Evolutionary conservation across 1,284 basidiomycete genomes (phyloP), one percentile per base, ranked within the genome.

Genomic region (Pisolithus thermaeus): DNA sequence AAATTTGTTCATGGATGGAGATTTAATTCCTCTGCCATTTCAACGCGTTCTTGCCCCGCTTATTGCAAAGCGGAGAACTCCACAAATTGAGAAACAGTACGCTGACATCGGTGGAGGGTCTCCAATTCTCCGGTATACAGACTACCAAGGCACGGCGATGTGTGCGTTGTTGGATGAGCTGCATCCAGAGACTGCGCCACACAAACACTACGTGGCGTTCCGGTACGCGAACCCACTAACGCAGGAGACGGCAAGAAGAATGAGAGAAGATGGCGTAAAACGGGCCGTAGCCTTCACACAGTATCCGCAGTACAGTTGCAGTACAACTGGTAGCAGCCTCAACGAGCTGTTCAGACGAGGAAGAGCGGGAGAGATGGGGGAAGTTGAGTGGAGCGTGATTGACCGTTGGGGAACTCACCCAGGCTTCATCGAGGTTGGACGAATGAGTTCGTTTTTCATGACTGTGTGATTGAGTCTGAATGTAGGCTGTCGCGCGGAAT

Each of bases 251-350:
- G 78, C 92, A 20, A 80, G 77, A 51, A 84, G 92, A 69, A 90
- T 99, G 87, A 86, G 83, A 69, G 79, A 74, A 48, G 97, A 99
- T 65, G 93, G 95, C 20, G 93, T 99, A 35, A 87, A 80, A 65
- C 79, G 95, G 51, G 97, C 96, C 0, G 78, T 99, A 23, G 97
- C 95, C 20, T 99, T 99, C 73, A 93, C 92, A 2, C 97, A 99
- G 72, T 99, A 99, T 68, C 97, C 97, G 1, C 97, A 99, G 70
- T 99, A 99, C 73, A 93, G 90, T 63, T 99, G 97, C 72, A 94
- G 90, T 57, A 99, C 97, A 4, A 99, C 97, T 0, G 97, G 97
- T 38, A 96, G 92, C 72, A 94, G 90, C 66, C 66, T 99, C 62
- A 99, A 99, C 66, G 96, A 99, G 72, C 75, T 99, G 39, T 97